Evolutionary conservation across 306 rosid genomes (phyloP), one percentile per base, ranked within the genome.

Genomic region (Crotalaria pallida): DNA sequence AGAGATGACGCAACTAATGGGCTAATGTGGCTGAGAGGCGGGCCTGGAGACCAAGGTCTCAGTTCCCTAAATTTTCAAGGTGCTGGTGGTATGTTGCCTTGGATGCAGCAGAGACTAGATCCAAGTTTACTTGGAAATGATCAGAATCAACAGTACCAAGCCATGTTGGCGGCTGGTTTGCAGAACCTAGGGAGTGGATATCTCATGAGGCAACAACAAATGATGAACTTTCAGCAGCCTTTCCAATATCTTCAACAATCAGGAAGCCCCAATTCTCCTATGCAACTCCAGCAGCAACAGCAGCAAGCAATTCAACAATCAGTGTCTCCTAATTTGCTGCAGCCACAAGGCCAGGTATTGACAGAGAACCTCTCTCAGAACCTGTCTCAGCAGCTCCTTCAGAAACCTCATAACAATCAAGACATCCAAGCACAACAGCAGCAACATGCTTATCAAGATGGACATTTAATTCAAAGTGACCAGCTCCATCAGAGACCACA

Each of bases 91-190:
- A 65, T 88, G 82, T 80, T 82, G 71, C 97, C 97, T 7, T 92
- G 96, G 97, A 87, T 89, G 89, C 96, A 89, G 80, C 96, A 85
- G 85, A 85, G 93, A 81, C n/a, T 88, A 38, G 96, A 92, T 74
- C 83, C 97, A 29, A 61, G 87, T 36, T 51, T 88, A 66, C 82
- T 84, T 3, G 90, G 94, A 63, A 85, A 73, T 67, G 94, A 89
- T 69, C 94, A 78, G 59, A 85, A 75, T 81, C 97, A 84, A 79
- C 97, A 88, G 79, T 89, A 89, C 75, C 96, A 92, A 73, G 88
- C 96, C 75, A 87, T 92, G 94, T 58, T 92, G 86, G 89, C 96
- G 50, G 81, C 94, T 70, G 87, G 91, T 55, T 69, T 89, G 85
- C 97, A 87, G 71, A 87, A 89, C 72, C 24, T 82, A 38, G 88